Percentiles rank a stretch among this genome's conserved stretches.
Conservation (phyloP, 352 stramenopile species). For the Pythium apleroticum region DNA sequence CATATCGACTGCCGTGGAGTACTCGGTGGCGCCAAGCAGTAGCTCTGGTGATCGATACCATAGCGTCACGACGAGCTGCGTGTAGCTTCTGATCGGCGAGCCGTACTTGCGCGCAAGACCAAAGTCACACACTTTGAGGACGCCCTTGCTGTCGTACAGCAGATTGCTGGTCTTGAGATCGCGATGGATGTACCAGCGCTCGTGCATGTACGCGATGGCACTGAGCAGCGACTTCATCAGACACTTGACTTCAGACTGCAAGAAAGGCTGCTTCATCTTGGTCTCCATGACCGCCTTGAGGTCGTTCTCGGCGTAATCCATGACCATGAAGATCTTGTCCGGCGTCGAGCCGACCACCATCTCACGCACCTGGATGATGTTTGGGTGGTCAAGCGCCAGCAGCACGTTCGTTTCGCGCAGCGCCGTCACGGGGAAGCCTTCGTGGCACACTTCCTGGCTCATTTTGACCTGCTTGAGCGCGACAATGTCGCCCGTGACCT, state of each 20-base stretch:
- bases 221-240: slow-evolving; percentile 92
- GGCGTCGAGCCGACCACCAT: slow-evolving; percentile 88
- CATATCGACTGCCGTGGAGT: slow-evolving; percentile 96
- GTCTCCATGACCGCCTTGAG: slow-evolving; percentile 83
- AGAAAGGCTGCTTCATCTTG: slow-evolving; percentile 80
- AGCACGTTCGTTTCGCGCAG: slow-evolving; percentile 87
- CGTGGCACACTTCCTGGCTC: slow-evolving; percentile 66
- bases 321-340: slow-evolving; percentile 91
- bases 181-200: slow-evolving; percentile 92
- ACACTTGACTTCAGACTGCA: slow-evolving; percentile 93
- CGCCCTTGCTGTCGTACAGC: slow-evolving; percentile 88
- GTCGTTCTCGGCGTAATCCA: slow-evolving; percentile 90
- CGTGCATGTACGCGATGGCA: slow-evolving; percentile 91
- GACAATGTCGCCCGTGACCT: slow-evolving; percentile 89
- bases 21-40: slow-evolving; percentile 88
- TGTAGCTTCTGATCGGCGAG: slow-evolving; percentile 78
- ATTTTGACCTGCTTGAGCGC: slow-evolving; percentile 92
- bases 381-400: slow-evolving; percentile 78
- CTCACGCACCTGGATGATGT: slow-evolving; percentile 85
- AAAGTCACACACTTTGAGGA: slow-evolving; percentile 88
- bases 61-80: slow-evolving; percentile 92
- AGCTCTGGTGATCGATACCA: slow-evolving; percentile 95
- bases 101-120: slow-evolving; percentile 82
- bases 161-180: slow-evolving; percentile 99
- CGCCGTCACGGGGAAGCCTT: slow-evolving; percentile 85